These are phyloP conservation scores for Persicaria tinctoria DNA, from an alignment of 148 eudicot species.

Conservation along the genomic window DNA sequence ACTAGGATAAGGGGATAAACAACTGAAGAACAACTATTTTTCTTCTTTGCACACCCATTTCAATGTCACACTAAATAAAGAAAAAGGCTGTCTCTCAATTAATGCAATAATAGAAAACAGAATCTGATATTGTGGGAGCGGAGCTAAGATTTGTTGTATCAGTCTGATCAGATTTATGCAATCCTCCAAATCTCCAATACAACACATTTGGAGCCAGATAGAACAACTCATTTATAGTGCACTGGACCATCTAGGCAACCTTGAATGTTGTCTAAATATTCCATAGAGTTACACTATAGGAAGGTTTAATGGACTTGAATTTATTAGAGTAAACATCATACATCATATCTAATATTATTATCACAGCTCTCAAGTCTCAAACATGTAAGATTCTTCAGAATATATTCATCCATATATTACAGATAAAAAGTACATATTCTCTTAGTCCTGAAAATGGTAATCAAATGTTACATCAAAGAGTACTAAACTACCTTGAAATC, in stretches of 20 bases:
- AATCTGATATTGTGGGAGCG: not conserved
- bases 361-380: not conserved
- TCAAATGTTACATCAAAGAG: not conserved
- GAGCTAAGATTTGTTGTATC: slow-evolving; percentile 4
- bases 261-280: not conserved
- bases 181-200: not conserved
- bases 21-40: not conserved
- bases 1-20: not conserved
- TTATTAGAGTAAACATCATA: not conserved
- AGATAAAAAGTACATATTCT: slow-evolving; percentile 14
- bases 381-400: not conserved
- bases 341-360: not conserved
- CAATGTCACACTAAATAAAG: not conserved
- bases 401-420: not conserved
- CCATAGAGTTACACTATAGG: too few species aligned
- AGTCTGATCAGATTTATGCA: not conserved
- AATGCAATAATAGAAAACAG: slow-evolving; percentile 2
- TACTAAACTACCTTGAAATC: not conserved
- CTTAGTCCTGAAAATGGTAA: slow-evolving; percentile 4
- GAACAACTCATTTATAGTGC: slow-evolving; percentile 1
- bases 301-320: not conserved
- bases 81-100: not conserved
- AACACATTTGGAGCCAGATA: not conserved
- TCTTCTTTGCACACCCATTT: not conserved
- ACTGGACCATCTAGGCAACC: slow-evolving; percentile 1